phyloP scores from a whole-genome alignment of 805 yeast species.

The Candida sithepensis region DNA sequence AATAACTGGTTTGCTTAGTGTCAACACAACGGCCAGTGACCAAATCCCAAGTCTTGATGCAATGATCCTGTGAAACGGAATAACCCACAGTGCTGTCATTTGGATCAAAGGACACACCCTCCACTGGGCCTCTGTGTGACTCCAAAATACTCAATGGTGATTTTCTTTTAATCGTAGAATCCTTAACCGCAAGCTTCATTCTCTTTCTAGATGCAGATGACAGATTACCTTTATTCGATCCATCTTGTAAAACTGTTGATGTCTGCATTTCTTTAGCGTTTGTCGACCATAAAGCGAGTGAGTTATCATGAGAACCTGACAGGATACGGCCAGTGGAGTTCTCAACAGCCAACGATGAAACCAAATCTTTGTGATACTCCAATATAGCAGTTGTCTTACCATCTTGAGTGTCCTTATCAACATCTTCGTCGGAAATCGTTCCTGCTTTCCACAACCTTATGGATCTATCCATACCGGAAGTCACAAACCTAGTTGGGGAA shows the following conservation, averaged over 20 bases:
- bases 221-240: slow-evolving; percentile 35
- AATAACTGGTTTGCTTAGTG: slow-evolving; percentile 81
- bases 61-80: slow-evolving; percentile 94
- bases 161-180: slow-evolving; percentile 71
- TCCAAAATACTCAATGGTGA: slow-evolving; percentile 77
- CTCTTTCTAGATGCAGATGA: slow-evolving; percentile 87
- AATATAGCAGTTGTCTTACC: slow-evolving; percentile 81
- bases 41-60: slow-evolving; percentile 94
- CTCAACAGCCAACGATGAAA: slow-evolving; percentile 69
- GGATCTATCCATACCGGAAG: slow-evolving; percentile 87
- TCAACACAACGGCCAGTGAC: slow-evolving; percentile 83
- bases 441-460: slow-evolving; percentile 83
- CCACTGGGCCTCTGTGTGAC: slow-evolving; percentile 85
- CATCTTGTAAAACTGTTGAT: slow-evolving; percentile 43
- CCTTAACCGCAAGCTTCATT: slow-evolving; percentile 74
- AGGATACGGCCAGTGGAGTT: slow-evolving; percentile 55
- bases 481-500: slow-evolving; percentile 67
- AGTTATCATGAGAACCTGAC: slow-evolving; percentile 80
- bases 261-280: slow-evolving; percentile 76
- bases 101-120: slow-evolving; percentile 71
- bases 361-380: slow-evolving; percentile 87
- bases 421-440: slow-evolving; percentile 38
- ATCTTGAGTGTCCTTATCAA: slow-evolving; percentile 39
- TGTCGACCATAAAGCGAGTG: slow-evolving; percentile 87
- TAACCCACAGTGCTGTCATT: slow-evolving; percentile 79